Percentiles rank a stretch among this genome's conserved stretches.
These are phyloP conservation scores for Mediolabrus comicus DNA, from an alignment of 108 stramenopile genomes.

Conservation along the genomic window DNA sequence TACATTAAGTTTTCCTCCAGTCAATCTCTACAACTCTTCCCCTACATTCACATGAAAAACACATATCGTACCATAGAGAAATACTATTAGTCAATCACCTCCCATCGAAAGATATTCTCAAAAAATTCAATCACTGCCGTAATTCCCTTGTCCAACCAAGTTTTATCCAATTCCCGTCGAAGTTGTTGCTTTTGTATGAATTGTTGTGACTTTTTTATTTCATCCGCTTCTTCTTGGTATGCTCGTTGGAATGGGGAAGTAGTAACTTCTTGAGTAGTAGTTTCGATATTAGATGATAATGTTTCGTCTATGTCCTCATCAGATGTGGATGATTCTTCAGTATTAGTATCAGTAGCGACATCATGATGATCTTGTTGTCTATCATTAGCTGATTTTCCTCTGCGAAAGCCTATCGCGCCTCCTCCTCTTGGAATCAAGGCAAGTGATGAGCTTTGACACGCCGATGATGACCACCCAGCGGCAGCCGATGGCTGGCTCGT, in stretches of 20 bases:
- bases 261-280: background rate
- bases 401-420: background rate
- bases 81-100: slow-evolving; percentile 32
- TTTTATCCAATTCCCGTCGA: slow-evolving; percentile 37
- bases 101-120: slow-evolving; percentile 46
- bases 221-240: slow-evolving; percentile 12
- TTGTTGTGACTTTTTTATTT: slow-evolving; percentile 33
- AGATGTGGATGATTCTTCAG: no score
- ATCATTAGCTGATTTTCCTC: background rate
- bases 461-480: no score
- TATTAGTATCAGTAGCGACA: background rate
- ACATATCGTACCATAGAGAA: background rate
- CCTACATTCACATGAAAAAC: no score
- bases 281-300: background rate
- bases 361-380: no score
- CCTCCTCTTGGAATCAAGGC: background rate
- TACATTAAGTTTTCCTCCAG: no score
- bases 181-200: slow-evolving; percentile 33
- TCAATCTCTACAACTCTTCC: no score
- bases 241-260: background rate
- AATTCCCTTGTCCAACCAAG: slow-evolving; percentile 44
- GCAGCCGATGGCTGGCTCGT: no score
- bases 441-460: no score
- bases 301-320: background rate
- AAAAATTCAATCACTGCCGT: slow-evolving; percentile 40